Base-by-base conservation (phyloP, 2,329 filamentous ascomycete genomes). In the Colletotrichum truncatum region DNA sequence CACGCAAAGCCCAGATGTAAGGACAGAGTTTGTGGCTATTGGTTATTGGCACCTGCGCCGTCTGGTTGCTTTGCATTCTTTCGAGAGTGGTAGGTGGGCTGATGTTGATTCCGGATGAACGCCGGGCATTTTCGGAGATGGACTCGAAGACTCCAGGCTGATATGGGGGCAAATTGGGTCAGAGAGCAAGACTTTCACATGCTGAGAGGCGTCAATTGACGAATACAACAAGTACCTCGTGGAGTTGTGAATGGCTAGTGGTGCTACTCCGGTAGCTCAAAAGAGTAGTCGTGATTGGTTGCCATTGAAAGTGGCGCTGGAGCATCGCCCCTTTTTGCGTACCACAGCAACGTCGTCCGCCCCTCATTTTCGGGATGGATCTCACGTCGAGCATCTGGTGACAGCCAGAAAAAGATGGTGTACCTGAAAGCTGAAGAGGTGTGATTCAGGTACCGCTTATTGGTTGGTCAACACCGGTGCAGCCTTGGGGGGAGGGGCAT, bases 171-270 rank as follows among this genome's bases (percentile, higher is more conserved):
- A 52, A 23, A n/a, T n/a, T 28, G 32, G 21, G 12, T 25, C 32
- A 6, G n/a, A 25, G 14, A 28, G 36, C 12, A 9, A 18, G 14
- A 48, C 58, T 60, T 52, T 64, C 61, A 64, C 55, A 60, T 64
- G 61, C 16, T 39, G n/a, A 18, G 18, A 64, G 16, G 14, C n/a
- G 26, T 30, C n/a, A 46, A 53, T 23, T 18, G 30, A 53, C n/a
- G n/a, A 18, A 16, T 38, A 16, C 14, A 38, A 38, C 14, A 32
- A 36, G 46, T 14, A 16, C 21, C 30, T 52, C 18, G 43, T 8
- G 11, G 7, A 48, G 21, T 23, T 36, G n/a, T 8, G n/a, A n/a
- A 11, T n/a, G n/a, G n/a, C 11, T 54, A 36, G 36, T 51, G 43
- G 59, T 57, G 52, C 41, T 49, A 57, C 55, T 26, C 26, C 23